These are phyloP conservation scores for Isoetes taiwanensis DNA, from an alignment of 75 land plant genomes.

Conservation along the genomic window DNA sequence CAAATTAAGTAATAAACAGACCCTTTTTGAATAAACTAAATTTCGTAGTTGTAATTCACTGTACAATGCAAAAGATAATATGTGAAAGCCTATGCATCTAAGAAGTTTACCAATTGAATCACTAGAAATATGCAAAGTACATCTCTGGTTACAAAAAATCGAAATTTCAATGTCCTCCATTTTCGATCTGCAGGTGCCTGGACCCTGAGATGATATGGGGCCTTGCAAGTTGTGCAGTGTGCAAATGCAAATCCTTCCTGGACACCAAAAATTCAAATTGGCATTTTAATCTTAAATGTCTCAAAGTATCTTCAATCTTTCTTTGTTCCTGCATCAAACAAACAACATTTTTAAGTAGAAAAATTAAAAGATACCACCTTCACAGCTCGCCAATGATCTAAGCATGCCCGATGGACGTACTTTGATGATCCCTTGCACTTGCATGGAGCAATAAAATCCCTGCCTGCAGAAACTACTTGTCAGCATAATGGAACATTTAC, in stretches of 20 bases:
- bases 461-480: too few species aligned
- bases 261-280: conserved; percentile 11
- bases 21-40: not conserved
- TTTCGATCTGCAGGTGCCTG: conserved; percentile 79
- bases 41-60: not conserved
- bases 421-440: conserved; percentile 92
- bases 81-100: not conserved
- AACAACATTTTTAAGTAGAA: not conserved
- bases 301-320: not conserved
- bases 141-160: conserved; percentile 93
- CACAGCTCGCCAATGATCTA: conserved; percentile 87
- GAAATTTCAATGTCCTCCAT: conserved; percentile 87
- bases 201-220: conserved; percentile 85
- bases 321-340: not conserved
- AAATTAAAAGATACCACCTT: conserved; percentile 30
- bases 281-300: not conserved
- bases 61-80: not conserved
- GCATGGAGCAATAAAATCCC: conserved; percentile 95
- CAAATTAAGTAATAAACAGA: not conserved
- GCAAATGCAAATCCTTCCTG: conserved; percentile 98
- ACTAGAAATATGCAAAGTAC: conserved; percentile 68
- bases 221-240: conserved; percentile 95
- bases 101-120: conserved; percentile 61
- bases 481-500: too few species aligned
- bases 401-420: conserved; percentile 83